Evolutionary conservation across 139 green algal species (phyloP).

Genomic region (Closterium sp.): DNA sequence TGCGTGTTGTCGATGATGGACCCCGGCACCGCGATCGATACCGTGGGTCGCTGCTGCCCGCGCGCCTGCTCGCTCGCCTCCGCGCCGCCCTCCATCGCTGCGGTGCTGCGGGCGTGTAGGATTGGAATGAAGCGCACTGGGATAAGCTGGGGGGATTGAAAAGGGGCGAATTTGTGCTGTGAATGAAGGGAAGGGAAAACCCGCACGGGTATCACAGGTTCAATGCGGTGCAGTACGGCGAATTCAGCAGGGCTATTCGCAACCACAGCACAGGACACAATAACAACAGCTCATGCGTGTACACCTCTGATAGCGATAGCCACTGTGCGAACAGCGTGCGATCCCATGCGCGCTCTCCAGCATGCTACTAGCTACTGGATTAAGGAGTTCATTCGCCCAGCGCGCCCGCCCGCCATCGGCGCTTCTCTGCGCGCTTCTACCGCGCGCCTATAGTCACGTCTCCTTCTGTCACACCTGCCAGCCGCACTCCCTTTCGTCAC

Average conservation of each 20-base stretch:
- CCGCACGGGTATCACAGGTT: background rate
- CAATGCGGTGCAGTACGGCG: background rate
- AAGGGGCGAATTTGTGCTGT: no score
- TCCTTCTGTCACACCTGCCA: background rate
- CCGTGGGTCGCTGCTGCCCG: slow-evolving; percentile 10
- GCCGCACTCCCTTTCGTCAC: no score
- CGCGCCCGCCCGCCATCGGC: background rate
- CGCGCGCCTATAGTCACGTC: background rate
- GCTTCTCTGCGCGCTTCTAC: background rate
- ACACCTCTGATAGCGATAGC: no score
- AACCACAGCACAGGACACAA: background rate
- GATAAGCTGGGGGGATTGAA: no score
- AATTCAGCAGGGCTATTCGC: background rate
- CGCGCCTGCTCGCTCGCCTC: background rate
- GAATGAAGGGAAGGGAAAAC: background rate
- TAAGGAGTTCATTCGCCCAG: background rate
- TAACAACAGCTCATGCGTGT: no score
- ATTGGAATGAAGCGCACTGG: no score
- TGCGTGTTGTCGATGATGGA: slow-evolving; percentile 58
- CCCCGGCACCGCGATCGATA: slow-evolving; percentile 57
- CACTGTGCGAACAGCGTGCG: no score
- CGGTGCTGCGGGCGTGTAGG: no score
- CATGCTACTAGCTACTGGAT: background rate
- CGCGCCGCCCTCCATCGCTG: background rate
- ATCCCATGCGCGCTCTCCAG: background rate